These are phyloP conservation scores for Thelephora terrestris DNA, from an alignment of 1,284 basidiomycete species.

Conservation along the genomic window DNA sequence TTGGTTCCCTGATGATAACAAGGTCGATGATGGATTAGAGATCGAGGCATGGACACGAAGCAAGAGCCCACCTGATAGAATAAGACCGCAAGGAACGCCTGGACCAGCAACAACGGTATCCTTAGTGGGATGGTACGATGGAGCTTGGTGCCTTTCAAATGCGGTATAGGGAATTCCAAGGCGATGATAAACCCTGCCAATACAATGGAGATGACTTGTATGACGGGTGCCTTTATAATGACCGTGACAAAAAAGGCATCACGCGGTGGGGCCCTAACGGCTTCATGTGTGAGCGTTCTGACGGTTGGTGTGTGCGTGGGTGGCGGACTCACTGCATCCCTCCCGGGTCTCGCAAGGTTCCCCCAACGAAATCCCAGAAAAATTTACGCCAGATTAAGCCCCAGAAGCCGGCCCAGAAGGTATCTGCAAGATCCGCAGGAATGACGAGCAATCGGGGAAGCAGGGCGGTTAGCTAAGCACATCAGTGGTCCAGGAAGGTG, in stretches of 20 bases:
- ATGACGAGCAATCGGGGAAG: constrained; percentile 6
- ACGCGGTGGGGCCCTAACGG: constrained; percentile 49
- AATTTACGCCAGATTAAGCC: constrained; percentile 80
- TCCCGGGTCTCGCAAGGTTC: constrained; percentile 61
- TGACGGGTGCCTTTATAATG: constrained; percentile 64
- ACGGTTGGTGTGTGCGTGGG: not conserved
- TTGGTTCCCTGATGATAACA: constrained; percentile 53
- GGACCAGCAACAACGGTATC: constrained; percentile 53
- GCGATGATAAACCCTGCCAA: constrained; percentile 47
- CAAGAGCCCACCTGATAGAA: constrained; percentile 61
- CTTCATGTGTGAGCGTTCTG: not conserved
- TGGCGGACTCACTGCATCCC: constrained; percentile 61
- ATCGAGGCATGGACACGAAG: not conserved
- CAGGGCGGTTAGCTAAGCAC: not conserved
- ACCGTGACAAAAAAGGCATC: constrained; percentile 55
- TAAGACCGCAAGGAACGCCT: constrained; percentile 56
- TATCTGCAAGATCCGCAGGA: constrained; percentile 29
- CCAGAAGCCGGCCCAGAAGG: constrained; percentile 70
- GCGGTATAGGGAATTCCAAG: constrained; percentile 58
- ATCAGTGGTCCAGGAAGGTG: not conserved
- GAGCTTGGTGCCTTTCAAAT: constrained; percentile 43
- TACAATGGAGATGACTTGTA: constrained; percentile 58
- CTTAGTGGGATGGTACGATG: constrained; percentile 58
- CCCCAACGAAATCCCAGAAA: constrained; percentile 79
- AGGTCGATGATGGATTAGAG: constrained; percentile 3